Base-by-base conservation (phyloP, 352 stramenopile genomes). In the Blastocystis sp. region DNA sequence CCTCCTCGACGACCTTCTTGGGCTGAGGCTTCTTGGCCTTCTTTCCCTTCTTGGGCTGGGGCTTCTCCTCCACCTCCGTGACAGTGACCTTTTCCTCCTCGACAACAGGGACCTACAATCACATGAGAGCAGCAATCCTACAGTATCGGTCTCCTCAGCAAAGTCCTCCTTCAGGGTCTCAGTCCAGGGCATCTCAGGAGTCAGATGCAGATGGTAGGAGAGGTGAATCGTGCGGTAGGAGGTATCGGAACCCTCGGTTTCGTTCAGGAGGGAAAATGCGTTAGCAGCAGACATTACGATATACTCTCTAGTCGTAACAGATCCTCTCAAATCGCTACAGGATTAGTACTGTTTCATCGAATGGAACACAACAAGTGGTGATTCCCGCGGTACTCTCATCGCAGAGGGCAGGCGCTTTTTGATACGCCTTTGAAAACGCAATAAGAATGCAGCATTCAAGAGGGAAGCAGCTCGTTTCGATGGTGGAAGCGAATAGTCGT, bases 191-290 rank as follows among this genome's bases (percentile, higher is more conserved):
- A 78, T 78, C 44, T 40, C 67, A 9, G n/a, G 42, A 44, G 27
- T 54, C 16, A 78, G 36, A n/a, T 53, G 67, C 56, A 78, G 49
- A 44, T 59, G 67, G 53, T 40, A 40, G 21, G 67, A 46, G 24
- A 78, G n/a, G 32, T 78, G 67, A 34, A 78, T 56, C 7, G 38
- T 78, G 44, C 67, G 67, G 36, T 78, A 78, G 34, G 67, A 78
- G 44, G 67, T 78, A 78, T 78, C 67, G 36, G 67, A 78, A 61
- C 67, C 67, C 46, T 78, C 67, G n/a, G 67, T 59, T 29, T 78
- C 67, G 34, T 78, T 78, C 9, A 78, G 44, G 7, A 78, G 44
- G 44, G 67, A 78, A 40, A 63, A 78, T 8, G 67, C 46, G 21
- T 78, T 78, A 34, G 49, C 53, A n/a, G 38, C 67, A 61, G 67